Base-by-base conservation (phyloP, 768 basidiomycete species). In the Tricholoma furcatifolium region DNA sequence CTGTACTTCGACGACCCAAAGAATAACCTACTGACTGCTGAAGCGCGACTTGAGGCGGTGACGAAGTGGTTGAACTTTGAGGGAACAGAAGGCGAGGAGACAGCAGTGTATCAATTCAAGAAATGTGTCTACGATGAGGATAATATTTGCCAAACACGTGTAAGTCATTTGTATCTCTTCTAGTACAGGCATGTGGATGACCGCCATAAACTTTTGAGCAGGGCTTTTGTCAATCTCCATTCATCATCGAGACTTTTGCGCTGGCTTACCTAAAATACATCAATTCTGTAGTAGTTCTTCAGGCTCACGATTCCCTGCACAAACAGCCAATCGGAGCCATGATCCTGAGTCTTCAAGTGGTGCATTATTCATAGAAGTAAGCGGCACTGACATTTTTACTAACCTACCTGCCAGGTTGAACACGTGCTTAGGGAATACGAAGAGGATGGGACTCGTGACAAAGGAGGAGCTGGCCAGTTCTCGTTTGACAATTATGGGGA, bases 211-310 rank as follows among this genome's bases (percentile, higher is more conserved):
- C 36, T 14, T 27, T 4, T 27, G 4, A 4, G 27, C 27, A 38
- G 42, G 42, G 42, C 8, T 43, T 27, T 18, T 43, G 42, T 43
- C 21, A 43, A 43, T 2, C 23, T 6, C 11, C 23, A 6, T 43
- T 43, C 42, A 43, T 43, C 24, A 23, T 43, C 8, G 21, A 43
- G 12, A 43, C 42, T 23, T 43, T 43, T n/a, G 42, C 42, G 3
- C 10, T 27, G 15, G 42, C 42, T 6, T 21, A 43, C 76, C 70
- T 21, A 27, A 27, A 27, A 27, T 27, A 27, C 27, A 27, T 27
- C 7, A 27, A 27, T 7, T 27, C 27, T 3, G 27, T 27, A 27
- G 27, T 27, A 27, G 27, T 27, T 27, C 27, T 27, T 27, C 27
- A 7, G 27, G 27, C 27, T 27, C 4, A 27, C 27, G 27, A 27